Evolutionary conservation across 192 early-diverging fungal species (phyloP).

Genomic region (Geranomyces variabilis): DNA sequence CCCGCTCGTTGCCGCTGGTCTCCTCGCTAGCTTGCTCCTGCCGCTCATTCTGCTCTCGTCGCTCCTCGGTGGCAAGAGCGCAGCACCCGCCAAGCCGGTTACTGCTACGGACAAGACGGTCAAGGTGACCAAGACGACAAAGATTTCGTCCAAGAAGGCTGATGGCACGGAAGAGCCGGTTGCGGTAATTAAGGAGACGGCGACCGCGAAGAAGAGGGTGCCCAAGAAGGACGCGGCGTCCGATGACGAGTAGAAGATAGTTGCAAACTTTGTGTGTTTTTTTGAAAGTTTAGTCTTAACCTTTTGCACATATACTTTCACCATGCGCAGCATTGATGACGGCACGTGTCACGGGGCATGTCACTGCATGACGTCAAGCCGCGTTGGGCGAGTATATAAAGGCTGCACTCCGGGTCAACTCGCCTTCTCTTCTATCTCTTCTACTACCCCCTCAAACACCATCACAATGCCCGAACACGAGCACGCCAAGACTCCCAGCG

Average conservation of each 20-base stretch:
- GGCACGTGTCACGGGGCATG: no score
- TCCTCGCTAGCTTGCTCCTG: conserved; percentile 23
- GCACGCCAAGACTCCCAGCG: not conserved
- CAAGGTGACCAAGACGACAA: not conserved
- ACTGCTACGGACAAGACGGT: not conserved
- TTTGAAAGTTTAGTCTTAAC: no score
- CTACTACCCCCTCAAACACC: no score
- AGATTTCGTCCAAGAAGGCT: not conserved
- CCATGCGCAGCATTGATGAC: no score
- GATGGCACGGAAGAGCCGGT: not conserved
- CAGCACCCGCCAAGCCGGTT: not conserved
- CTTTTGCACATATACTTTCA: no score
- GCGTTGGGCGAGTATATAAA: no score
- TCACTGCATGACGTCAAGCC: no score
- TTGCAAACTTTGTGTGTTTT: no score
- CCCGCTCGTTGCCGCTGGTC: conserved; percentile 40
- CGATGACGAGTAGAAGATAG: no score
- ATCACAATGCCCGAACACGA: no score
- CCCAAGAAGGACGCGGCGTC: not conserved
- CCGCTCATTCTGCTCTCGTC: conserved; percentile 11
- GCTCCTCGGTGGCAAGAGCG: conserved; percentile 10
- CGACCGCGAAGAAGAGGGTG: not conserved
- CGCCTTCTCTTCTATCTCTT: no score
- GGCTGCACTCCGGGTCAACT: no score
- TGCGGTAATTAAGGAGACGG: not conserved